phyloP scores from a whole-genome alignment of 495 filamentous ascomycete genomes.

The Clavariopsis aquatica region DNA sequence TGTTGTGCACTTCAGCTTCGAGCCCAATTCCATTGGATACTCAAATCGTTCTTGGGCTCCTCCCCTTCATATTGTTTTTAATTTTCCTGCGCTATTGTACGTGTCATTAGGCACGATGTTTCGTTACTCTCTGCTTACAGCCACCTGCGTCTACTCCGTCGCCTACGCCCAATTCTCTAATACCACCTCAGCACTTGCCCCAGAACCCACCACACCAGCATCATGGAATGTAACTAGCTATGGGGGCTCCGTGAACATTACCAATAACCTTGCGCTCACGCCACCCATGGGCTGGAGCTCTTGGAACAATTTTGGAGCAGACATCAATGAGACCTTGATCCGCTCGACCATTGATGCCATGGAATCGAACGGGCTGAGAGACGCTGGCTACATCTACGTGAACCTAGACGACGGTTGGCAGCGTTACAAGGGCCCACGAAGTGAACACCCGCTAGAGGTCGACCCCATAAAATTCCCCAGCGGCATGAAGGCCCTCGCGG shows the following conservation, averaged over 20 bases:
- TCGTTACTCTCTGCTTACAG: conserved; percentile 2
- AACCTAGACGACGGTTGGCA: conserved; percentile 34
- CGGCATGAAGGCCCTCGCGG: conserved; percentile 29
- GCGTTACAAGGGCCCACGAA: conserved; percentile 25
- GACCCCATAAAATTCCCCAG: conserved; percentile 29
- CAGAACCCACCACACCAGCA: conserved; percentile 3
- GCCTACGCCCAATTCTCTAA: conserved; percentile 14
- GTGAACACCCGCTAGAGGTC: conserved; percentile 22
- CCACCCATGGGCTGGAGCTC: conserved; percentile 34
- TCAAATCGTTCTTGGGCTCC: background rate
- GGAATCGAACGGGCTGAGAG: conserved; percentile 23
- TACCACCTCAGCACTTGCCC: conserved; percentile 13
- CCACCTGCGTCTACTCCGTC: background rate
- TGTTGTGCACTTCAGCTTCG: background rate
- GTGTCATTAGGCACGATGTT: conserved; percentile 10
- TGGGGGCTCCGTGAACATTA: conserved; percentile 26
- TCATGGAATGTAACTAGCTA: conserved; percentile 28
- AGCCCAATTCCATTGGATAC: background rate
- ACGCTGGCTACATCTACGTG: conserved; percentile 28
- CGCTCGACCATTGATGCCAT: conserved; percentile 20
- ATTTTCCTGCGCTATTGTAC: background rate
- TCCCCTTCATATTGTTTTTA: background rate
- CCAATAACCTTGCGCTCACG: conserved; percentile 26
- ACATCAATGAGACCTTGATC: conserved; percentile 31
- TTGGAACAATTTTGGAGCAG: conserved; percentile 32